phyloP scores from a whole-genome alignment of 1,284 basidiomycete genomes.

The Melanopsichium pennsylvanicum region DNA sequence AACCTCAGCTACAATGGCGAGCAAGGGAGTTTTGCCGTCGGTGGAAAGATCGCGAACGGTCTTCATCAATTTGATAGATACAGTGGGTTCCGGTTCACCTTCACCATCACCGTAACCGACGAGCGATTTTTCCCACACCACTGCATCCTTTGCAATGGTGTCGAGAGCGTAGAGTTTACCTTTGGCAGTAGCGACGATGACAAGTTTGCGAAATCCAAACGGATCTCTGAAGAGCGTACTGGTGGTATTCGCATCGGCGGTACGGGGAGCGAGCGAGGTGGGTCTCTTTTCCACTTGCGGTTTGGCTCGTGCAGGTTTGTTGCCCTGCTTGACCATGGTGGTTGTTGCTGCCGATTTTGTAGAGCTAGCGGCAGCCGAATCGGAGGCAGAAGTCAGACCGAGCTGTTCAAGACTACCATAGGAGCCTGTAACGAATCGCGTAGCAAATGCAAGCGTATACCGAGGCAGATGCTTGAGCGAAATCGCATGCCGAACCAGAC shows the following conservation, averaged over 20 bases:
- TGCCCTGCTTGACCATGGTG: slow-evolving; percentile 43
- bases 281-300: slow-evolving; percentile 30
- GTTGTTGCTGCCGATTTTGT: too few relatives aligned
- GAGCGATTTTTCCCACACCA: slow-evolving; percentile 62
- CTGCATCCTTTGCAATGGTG: slow-evolving; percentile 70
- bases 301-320: slow-evolving; percentile 28
- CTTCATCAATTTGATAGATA: slow-evolving; percentile 54
- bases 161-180: slow-evolving; percentile 87
- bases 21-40: slow-evolving; percentile 46
- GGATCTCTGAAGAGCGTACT: slow-evolving; percentile 70
- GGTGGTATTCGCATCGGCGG: slow-evolving; percentile 37
- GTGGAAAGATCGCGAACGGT: slow-evolving; percentile 53
- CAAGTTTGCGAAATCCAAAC: slow-evolving; percentile 86
- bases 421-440: slow-evolving; percentile 78
- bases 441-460: slow-evolving; percentile 75
- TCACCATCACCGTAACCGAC: slow-evolving; percentile 61
- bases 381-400: slow-evolving; percentile 58
- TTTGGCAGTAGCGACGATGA: slow-evolving; percentile 76
- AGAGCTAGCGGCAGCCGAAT: slow-evolving; percentile 6
- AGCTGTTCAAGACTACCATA: slow-evolving; percentile 68
- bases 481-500: slow-evolving; percentile 56
- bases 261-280: slow-evolving; percentile 42
- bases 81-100: slow-evolving; percentile 46
- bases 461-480: slow-evolving; percentile 74
- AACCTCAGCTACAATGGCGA: slow-evolving; percentile 59